These are phyloP conservation scores for Neurospora sp. DNA, from an alignment of 495 filamentous ascomycete genomes.

Conservation along the genomic window DNA sequence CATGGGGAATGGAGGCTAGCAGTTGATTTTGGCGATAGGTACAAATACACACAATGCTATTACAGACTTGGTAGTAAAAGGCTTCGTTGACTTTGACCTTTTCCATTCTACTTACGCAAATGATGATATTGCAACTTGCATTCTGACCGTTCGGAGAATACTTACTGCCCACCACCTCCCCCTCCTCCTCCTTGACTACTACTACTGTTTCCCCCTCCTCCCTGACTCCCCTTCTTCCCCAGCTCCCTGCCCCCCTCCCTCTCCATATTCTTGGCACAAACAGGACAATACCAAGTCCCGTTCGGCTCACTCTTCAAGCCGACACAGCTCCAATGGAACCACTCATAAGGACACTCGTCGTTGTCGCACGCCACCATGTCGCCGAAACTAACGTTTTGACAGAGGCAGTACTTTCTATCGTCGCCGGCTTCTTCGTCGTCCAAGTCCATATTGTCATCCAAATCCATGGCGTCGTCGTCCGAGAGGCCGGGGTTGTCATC, in stretches of 20 bases:
- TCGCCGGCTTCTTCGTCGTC: conserved; percentile 84
- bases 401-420: conserved; percentile 83
- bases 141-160: too few relatives aligned
- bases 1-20: neutral
- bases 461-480: neutral
- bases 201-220: too few relatives aligned
- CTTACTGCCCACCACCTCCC: neutral
- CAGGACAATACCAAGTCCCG: conserved; percentile 87
- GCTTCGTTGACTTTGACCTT: neutral
- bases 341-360: conserved; percentile 81
- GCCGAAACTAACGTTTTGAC: conserved; percentile 84
- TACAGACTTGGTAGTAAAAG: neutral
- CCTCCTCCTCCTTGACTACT: neutral
- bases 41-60: neutral
- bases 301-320: conserved; percentile 79
- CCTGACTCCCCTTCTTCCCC: too few relatives aligned
- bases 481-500: neutral
- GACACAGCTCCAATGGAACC: conserved; percentile 98
- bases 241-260: conserved; percentile 1
- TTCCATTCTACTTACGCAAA: neutral
- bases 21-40: neutral
- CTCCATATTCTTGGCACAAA: conserved; percentile 57
- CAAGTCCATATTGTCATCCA: conserved; percentile 52
- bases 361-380: conserved; percentile 99
- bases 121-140: neutral